phyloP scores from a whole-genome alignment of 345 rosid genomes.

The Passiflora organensis region DNA sequence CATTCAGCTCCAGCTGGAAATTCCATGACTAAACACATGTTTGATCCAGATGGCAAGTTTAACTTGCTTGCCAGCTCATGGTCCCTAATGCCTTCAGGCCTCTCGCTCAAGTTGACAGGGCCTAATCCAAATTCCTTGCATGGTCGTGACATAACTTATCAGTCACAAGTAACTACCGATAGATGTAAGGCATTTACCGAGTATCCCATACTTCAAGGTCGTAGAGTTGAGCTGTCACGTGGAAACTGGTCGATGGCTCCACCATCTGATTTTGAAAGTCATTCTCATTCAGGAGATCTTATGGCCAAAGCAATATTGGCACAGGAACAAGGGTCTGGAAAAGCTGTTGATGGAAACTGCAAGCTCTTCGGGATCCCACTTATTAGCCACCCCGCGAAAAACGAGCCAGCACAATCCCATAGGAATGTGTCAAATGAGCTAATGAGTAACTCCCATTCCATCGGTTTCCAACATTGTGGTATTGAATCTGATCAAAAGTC shows the following conservation, averaged over 20 bases:
- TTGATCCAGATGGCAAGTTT: conserved; percentile 27
- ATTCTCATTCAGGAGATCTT: conserved; percentile 10
- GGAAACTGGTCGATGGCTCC: conserved; percentile 33
- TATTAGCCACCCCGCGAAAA: conserved; percentile 15
- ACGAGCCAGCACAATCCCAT: conserved; percentile 11
- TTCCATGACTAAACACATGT: conserved; percentile 14
- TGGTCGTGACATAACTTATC: conserved; percentile 18
- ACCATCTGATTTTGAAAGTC: conserved; percentile 21
- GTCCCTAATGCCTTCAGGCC: conserved; percentile 29
- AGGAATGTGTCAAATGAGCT: conserved; percentile 7
- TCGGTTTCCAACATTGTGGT: conserved; percentile 10
- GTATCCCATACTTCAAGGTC: conserved; percentile 18
- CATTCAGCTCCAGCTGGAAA: conserved; percentile 14
- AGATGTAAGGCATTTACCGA: conserved; percentile 18
- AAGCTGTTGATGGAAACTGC: conserved; percentile 30
- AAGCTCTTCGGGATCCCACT: conserved; percentile 51
- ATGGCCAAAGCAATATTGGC: conserved; percentile 9
- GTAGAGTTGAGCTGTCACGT: conserved; percentile 18
- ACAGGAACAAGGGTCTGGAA: conserved; percentile 25
- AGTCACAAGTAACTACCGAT: conserved; percentile 12
- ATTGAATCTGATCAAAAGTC: conserved; percentile 19
- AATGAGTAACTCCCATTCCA: conserved; percentile 7
- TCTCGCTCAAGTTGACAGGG: conserved; percentile 29
- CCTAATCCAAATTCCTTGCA: conserved; percentile 19
- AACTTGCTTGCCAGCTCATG: conserved; percentile 24